phyloP scores from a whole-genome alignment of 2,329 filamentous ascomycete genomes.

The Paracorniculantispora psalliotae region DNA sequence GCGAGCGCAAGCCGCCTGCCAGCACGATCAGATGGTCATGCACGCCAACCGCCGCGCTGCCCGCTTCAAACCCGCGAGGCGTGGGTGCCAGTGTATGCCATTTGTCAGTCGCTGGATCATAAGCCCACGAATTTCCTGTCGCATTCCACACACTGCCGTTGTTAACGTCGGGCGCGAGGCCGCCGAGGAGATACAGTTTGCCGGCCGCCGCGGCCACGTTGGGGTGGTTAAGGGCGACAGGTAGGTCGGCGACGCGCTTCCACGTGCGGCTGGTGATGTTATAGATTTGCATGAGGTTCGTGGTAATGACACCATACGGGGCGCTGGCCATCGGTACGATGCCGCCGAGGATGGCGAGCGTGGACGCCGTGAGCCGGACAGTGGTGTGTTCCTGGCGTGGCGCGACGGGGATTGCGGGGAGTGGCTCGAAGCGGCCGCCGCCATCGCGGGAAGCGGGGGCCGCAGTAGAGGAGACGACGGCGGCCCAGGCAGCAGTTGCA shows the following conservation, averaged over 20 bases:
- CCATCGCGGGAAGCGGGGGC: no score
- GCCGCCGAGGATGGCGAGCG: conserved; percentile 24
- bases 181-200: conserved; percentile 36
- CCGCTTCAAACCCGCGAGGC: conserved; percentile 24
- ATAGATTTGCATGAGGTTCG: conserved; percentile 27
- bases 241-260: conserved; percentile 23
- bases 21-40: conserved; percentile 28
- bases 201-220: conserved; percentile 32
- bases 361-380: conserved; percentile 20
- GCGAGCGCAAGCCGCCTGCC: conserved; percentile 31
- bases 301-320: conserved; percentile 17
- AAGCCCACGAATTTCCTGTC: conserved; percentile 25
- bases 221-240: conserved; percentile 29
- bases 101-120: conserved; percentile 22
- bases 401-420: conserved; percentile 20
- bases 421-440: neutral
- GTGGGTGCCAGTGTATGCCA: conserved; percentile 26
- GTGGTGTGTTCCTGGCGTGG: conserved; percentile 26
- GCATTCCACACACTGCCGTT: conserved; percentile 26
- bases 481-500: no score
- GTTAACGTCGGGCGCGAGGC: conserved; percentile 22
- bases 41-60: conserved; percentile 29
- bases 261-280: conserved; percentile 26
- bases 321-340: conserved; percentile 19
- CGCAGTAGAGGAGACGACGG: no score